Conservation (phyloP, 2,329 filamentous ascomycete genomes). For the Microcyclosporella mali region DNA sequence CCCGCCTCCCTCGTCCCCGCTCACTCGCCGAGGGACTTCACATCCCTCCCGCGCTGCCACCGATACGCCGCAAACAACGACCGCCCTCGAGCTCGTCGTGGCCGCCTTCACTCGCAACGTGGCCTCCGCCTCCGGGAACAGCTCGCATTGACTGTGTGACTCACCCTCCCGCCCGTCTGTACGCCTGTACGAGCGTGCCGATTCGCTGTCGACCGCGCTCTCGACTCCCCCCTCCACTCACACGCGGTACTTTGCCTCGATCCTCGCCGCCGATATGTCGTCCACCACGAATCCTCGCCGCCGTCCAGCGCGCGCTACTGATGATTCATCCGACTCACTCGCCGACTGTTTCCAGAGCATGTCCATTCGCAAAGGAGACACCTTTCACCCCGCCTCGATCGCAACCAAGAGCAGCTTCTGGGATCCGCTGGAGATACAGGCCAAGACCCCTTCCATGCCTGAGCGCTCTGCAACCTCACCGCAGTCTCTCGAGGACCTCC, state of each 20-base stretch:
- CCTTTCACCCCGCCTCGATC: conserved; percentile 43
- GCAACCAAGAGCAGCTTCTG: conserved; percentile 36
- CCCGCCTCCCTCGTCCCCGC: no score
- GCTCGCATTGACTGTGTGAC: no score
- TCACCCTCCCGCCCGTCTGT: conserved; percentile 12
- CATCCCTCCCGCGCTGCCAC: no score
- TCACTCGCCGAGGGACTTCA: no score
- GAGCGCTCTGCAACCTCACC: conserved; percentile 45
- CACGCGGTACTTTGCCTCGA: conserved; percentile 16
- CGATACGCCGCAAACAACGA: no score
- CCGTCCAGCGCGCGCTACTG: conserved; percentile 38
- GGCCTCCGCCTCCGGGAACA: no score
- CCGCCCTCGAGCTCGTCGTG: no score
- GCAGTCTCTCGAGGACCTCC: conserved; percentile 43
- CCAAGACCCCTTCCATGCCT: conserved; percentile 35
- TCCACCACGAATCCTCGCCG: conserved; percentile 38
- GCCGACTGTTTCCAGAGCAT: conserved; percentile 36
- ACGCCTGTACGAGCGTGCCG: conserved; percentile 7
- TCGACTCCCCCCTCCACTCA: conserved; percentile 9
- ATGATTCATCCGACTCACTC: conserved; percentile 31
- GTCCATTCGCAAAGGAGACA: conserved; percentile 44
- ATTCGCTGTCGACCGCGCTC: conserved; percentile 12
- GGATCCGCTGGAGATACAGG: conserved; percentile 29
- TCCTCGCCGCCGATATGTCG: conserved; percentile 23
- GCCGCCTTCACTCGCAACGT: no score